These are phyloP conservation scores for Pilaira anomala DNA, from an alignment of 192 early-diverging fungal species.

Conservation along the genomic window DNA sequence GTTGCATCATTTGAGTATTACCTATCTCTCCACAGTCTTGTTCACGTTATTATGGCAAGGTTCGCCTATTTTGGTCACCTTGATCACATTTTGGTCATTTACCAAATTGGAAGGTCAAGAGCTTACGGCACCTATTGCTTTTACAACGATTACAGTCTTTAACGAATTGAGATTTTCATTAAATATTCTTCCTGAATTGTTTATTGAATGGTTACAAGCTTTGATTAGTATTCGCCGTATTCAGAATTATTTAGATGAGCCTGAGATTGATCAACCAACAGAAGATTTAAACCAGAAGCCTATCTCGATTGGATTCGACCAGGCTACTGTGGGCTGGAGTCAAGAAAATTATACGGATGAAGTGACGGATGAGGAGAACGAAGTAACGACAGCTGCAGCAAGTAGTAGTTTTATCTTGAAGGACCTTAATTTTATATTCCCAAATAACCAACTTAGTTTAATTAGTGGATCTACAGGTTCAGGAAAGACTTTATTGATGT, in stretches of 20 bases:
- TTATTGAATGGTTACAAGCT: slow-evolving; percentile 69
- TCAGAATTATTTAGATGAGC: slow-evolving; percentile 42
- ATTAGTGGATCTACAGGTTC: slow-evolving; percentile 78
- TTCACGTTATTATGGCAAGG: slow-evolving; percentile 34
- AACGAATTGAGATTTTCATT: slow-evolving; percentile 87
- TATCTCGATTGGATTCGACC: slow-evolving; percentile 36
- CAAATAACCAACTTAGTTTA: slow-evolving; percentile 45
- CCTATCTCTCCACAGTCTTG: slow-evolving; percentile 5
- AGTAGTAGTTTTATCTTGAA: slow-evolving; percentile 52
- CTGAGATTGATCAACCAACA: slow-evolving; percentile 33
- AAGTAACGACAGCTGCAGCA: slow-evolving; percentile 75
- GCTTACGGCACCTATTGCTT: slow-evolving; percentile 69
- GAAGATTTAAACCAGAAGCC: background rate
- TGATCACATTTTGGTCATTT: slow-evolving; percentile 33
- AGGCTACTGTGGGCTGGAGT: slow-evolving; percentile 59
- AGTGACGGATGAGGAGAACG: slow-evolving; percentile 78
- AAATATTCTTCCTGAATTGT: slow-evolving; percentile 71
- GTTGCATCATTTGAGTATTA: slow-evolving; percentile 35
- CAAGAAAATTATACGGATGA: slow-evolving; percentile 53
- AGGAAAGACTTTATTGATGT: slow-evolving; percentile 82
- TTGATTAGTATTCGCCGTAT: slow-evolving; percentile 60
- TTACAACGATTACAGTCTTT: slow-evolving; percentile 85
- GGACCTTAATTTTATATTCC: slow-evolving; percentile 47
- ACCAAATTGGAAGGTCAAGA: slow-evolving; percentile 37
- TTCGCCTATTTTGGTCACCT: slow-evolving; percentile 34